Evolutionary conservation across 2,329 filamentous ascomycete genomes (phyloP).

Genomic region (Xylariaceae sp.): DNA sequence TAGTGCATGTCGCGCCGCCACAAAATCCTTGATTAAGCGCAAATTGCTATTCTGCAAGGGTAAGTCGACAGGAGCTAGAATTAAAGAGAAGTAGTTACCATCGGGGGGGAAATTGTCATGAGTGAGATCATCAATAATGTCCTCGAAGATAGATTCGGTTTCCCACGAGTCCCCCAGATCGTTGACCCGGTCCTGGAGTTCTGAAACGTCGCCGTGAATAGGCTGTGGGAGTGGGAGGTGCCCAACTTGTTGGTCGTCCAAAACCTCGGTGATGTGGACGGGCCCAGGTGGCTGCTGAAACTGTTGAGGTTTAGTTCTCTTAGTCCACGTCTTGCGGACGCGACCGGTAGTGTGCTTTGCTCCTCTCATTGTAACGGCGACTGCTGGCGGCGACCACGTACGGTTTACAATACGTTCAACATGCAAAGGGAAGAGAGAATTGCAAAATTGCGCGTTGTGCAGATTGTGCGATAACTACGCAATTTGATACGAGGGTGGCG

Average conservation of each 20-base stretch:
- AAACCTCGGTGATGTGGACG: slow-evolving; percentile 21
- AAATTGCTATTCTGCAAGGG: neutral
- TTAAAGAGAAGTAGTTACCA: slow-evolving; percentile 25
- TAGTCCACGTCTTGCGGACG: slow-evolving; percentile 22
- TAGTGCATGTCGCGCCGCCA: slow-evolving; percentile 14
- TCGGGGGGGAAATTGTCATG: slow-evolving; percentile 50
- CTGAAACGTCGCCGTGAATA: slow-evolving; percentile 20
- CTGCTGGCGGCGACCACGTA: neutral
- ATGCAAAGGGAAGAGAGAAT: slow-evolving; percentile 1
- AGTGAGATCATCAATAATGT: slow-evolving; percentile 51
- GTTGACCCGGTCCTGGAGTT: slow-evolving; percentile 30
- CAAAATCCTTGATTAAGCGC: neutral
- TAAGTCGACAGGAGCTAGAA: neutral
- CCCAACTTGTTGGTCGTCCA: slow-evolving; percentile 31
- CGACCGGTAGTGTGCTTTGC: slow-evolving; percentile 24
- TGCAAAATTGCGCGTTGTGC: slow-evolving; percentile 3
- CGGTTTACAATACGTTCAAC: slow-evolving; percentile 12
- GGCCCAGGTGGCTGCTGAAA: neutral
- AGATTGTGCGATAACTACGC: slow-evolving; percentile 10
- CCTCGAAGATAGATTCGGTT: slow-evolving; percentile 53
- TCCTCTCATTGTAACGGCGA: slow-evolving; percentile 21
- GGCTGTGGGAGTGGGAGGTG: slow-evolving; percentile 26
- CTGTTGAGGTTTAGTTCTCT: slow-evolving; percentile 17
- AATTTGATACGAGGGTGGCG: slow-evolving; percentile 4
- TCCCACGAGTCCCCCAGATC: slow-evolving; percentile 47